Percentiles rank a stretch among this genome's conserved stretches.
phyloP scores from a whole-genome alignment of 1,284 basidiomycete species.

The Cystobasidium sp. region DNA sequence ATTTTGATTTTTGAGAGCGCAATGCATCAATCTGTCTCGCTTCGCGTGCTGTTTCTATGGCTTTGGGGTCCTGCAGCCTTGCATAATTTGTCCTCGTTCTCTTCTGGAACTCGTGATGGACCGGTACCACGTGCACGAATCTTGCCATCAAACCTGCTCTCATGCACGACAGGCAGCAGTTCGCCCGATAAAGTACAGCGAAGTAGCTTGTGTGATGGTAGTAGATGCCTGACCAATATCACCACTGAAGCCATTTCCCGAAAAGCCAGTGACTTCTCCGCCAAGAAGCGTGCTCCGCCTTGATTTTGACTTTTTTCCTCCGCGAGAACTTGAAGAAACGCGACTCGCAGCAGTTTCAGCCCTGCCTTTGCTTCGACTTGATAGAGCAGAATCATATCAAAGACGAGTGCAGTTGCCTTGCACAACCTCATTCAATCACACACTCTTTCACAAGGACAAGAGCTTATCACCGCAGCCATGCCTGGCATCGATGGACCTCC shows the following conservation, averaged over 20 bases:
- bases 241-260: no score
- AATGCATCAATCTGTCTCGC: no score
- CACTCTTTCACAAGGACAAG: neutral
- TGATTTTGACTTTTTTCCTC: neutral
- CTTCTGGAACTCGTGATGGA: no score
- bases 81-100: no score
- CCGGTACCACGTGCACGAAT: no score
- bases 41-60: no score
- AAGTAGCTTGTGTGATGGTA: no score
- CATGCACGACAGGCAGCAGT: neutral
- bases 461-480: conserved; percentile 9
- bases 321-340: neutral
- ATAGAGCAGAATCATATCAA: neutral
- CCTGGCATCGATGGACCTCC: conserved; percentile 40
- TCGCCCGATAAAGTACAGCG: neutral
- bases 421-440: neutral
- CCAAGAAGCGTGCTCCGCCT: neutral
- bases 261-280: neutral
- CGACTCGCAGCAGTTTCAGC: neutral
- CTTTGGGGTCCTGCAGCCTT: no score
- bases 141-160: no score
- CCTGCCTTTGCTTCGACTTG: conserved; percentile 5
- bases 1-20: no score
- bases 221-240: no score
- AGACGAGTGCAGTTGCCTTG: neutral